A percentile compares a stretch with the other conserved stretches of the same genome.
Conservation (phyloP, 164 flowering plant genomes). For the Annona squamosa region DNA sequence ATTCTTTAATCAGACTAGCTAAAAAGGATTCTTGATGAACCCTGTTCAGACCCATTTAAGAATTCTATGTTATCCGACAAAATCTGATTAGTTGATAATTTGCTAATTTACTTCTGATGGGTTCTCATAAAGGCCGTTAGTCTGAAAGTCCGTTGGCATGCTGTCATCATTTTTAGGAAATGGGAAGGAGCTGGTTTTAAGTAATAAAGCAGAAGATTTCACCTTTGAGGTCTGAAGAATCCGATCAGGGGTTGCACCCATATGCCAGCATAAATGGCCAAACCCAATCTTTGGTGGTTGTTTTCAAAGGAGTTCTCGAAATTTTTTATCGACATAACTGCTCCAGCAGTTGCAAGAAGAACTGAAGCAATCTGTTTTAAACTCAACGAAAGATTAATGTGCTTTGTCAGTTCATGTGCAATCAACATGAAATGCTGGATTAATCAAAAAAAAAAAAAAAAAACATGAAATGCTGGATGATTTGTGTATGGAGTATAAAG, state of each 20-base stretch:
- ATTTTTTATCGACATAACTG: slow-evolving; percentile 57
- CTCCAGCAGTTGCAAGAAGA: slow-evolving; percentile 61
- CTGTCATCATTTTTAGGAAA: too few species aligned
- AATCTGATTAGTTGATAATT: too few species aligned
- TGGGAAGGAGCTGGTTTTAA: neutral
- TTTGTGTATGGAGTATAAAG: neutral
- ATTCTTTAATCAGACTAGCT: neutral
- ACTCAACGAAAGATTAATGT: neutral
- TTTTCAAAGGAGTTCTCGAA: slow-evolving; percentile 73
- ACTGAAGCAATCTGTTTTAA: slow-evolving; percentile 45
- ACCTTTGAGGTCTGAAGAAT: slow-evolving; percentile 67
- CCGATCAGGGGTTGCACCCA: slow-evolving; percentile 67
- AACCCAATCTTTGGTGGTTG: slow-evolving; percentile 70
- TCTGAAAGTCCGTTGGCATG: too few species aligned
- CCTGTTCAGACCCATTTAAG: too few species aligned
- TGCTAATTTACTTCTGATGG: too few species aligned
- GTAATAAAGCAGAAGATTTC: neutral
- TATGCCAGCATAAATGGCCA: slow-evolving; percentile 58
- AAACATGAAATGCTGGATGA: neutral
- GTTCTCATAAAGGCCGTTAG: too few species aligned
- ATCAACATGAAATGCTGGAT: neutral
- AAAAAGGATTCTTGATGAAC: too few species aligned
- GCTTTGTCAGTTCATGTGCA: slow-evolving; percentile 1
- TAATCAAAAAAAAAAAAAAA: neutral
- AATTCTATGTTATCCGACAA: too few species aligned